A percentile compares a stretch with the other conserved stretches of the same genome.
phyloP scores from a whole-genome alignment of 768 basidiomycete genomes.

The Amylocystis lapponica region DNA sequence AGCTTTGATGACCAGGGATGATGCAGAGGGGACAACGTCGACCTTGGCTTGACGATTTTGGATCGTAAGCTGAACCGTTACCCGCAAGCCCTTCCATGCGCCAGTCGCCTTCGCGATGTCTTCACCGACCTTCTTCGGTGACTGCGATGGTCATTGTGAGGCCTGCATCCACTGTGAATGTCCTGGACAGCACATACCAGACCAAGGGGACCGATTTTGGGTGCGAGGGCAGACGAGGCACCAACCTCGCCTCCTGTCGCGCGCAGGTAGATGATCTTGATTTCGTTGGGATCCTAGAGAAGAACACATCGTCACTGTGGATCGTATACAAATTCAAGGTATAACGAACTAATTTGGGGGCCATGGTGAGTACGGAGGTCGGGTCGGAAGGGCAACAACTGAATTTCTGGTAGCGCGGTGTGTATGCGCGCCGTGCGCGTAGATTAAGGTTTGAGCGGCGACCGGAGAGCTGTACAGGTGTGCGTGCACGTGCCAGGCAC shows the following conservation, averaged over 20 bases:
- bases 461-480: constrained; percentile 51
- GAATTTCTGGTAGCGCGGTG: constrained; percentile 13
- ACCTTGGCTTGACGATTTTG: constrained; percentile 99
- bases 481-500: constrained; percentile 11
- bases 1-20: constrained; percentile 94
- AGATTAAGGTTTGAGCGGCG: constrained; percentile 52
- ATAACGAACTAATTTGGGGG: constrained; percentile 67
- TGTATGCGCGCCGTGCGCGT: constrained; percentile 17
- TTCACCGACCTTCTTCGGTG: constrained; percentile 99
- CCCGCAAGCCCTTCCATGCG: constrained; percentile 98
- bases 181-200: constrained; percentile 56
- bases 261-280: constrained; percentile 98
- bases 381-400: constrained; percentile 23
- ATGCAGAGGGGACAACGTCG: constrained; percentile 94
- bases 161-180: constrained; percentile 10
- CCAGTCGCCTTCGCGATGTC: constrained; percentile 99
- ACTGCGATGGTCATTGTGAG: constrained; percentile 42
- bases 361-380: constrained; percentile 45
- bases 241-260: constrained; percentile 99
- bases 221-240: constrained; percentile 96
- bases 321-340: too few species aligned
- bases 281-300: constrained; percentile 86
- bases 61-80: constrained; percentile 97
- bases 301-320: too few species aligned
- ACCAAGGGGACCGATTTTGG: constrained; percentile 99